Evolutionary conservation across 495 filamentous ascomycete species (phyloP).

Genomic region (Chaetomidium leptoderma): DNA sequence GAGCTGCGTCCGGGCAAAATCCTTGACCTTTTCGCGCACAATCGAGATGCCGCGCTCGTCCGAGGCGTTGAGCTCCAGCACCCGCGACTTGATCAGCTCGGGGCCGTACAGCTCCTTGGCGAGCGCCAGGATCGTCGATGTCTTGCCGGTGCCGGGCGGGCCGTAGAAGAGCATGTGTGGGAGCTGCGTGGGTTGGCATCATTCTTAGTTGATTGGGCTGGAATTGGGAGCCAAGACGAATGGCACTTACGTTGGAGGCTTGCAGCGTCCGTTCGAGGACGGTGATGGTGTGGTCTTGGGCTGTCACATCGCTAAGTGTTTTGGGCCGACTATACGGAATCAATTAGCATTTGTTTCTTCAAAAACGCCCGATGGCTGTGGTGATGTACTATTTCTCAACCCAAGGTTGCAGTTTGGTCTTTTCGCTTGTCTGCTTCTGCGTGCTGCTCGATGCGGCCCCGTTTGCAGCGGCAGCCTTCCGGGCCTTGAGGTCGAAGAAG

Average conservation of each 20-base stretch:
- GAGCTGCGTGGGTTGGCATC: slow-evolving; percentile 51
- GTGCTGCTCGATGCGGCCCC: slow-evolving; percentile 47
- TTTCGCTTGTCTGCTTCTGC: slow-evolving; percentile 57
- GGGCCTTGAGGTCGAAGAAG: slow-evolving; percentile 95
- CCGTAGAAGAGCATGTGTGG: slow-evolving; percentile 99
- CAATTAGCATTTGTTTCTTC: slow-evolving; percentile 19
- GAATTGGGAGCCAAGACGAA: not conserved
- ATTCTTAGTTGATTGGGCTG: not conserved
- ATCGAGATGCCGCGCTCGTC: slow-evolving; percentile 98
- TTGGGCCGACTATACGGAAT: slow-evolving; percentile 72
- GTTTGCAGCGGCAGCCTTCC: slow-evolving; percentile 70
- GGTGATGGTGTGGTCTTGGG: slow-evolving; percentile 94
- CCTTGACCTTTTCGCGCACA: slow-evolving; percentile 96
- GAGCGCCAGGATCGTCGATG: slow-evolving; percentile 92
- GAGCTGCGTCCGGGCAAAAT: slow-evolving; percentile 92
- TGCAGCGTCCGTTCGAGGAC: slow-evolving; percentile 89
- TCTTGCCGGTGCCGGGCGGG: slow-evolving; percentile 95
- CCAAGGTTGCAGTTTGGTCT: slow-evolving; percentile 77
- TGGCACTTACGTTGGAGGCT: slow-evolving; percentile 71
- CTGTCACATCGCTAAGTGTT: slow-evolving; percentile 87
- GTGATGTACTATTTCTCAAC: slow-evolving; percentile 94
- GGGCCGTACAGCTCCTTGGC: slow-evolving; percentile 97
- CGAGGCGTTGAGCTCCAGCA: slow-evolving; percentile 97
- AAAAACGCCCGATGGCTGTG: too few relatives aligned
- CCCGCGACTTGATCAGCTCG: slow-evolving; percentile 85